Evolutionary conservation across 1,139 yeast species (phyloP), one percentile per base, ranked within the genome.

Genomic region (Geotrichum klebahnii): DNA sequence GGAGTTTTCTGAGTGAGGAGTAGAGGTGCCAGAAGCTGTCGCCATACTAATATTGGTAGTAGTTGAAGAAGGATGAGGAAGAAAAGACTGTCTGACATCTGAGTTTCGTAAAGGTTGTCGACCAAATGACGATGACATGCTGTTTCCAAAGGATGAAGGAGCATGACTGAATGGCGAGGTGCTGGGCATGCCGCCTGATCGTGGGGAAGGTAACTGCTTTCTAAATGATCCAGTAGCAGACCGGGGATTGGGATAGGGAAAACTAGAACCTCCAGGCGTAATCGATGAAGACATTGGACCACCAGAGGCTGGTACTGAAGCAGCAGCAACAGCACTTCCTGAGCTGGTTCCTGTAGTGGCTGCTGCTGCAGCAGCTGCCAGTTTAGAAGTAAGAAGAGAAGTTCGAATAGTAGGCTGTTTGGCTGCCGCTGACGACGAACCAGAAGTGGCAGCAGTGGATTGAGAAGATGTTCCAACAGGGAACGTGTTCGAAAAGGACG

Each of bases 21-120:
- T 54, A 2, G 60, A 48, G 8, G 55, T 52, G 22, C 59, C 59
- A 5, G 58, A 50, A 5, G 57, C 63, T 20, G 53, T 52, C 8
- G 57, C 65, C 60, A 61, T 60, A 42, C 67, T 56, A 46, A 64
- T 55, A 48, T 61, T 59, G 32, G 68, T 59, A 26, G 67, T 59
- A 10, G 63, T 55, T 3, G 56, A 53, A 12, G 64, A 55, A 12
- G 67, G 63, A 34, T 59, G 60, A 12, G 65, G 62, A 17, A 55
- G 47, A 47, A 63, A 61, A 26, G 54, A 51, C 24, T 57, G 60
- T 34, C 54, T 53, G 19, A 31, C 22, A 3, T 48, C 31, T 8
- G 56, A 46, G 14, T 45, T 42, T 24, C 55, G 38, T 10, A 26
- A 14, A 36, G 37, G 12, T 35, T 12, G 32, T 42, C 34, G 23